phyloP scores from a whole-genome alignment of 805 yeast species.

The Pichia scutulata region DNA sequence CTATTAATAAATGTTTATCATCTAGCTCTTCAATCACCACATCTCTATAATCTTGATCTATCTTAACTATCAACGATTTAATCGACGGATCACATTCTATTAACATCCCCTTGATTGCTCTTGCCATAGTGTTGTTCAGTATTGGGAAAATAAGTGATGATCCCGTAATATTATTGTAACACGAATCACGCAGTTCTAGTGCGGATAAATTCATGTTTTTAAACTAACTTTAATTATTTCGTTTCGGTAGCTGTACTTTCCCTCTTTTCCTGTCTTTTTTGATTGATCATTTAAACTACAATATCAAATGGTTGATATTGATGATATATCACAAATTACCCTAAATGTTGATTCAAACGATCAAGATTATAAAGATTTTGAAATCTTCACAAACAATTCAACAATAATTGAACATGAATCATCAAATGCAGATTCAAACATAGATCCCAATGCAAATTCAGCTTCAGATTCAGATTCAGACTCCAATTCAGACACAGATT shows the following conservation, averaged over 20 bases:
- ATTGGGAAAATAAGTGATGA: no score
- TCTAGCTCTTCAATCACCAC: conserved; percentile 74
- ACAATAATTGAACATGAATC: conserved; percentile 23
- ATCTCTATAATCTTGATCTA: conserved; percentile 71
- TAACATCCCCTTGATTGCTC: conserved; percentile 49
- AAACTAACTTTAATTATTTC: no score
- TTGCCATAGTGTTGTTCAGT: conserved; percentile 31
- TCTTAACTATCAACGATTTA: conserved; percentile 72
- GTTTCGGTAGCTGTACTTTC: no score
- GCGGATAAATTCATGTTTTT: neutral
- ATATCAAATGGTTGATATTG: neutral
- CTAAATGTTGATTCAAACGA: neutral
- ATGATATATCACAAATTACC: neutral
- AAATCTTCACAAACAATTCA: neutral
- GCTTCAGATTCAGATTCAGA: conserved; percentile 24
- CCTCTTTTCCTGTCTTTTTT: no score
- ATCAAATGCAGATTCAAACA: no score
- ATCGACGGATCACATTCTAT: conserved; percentile 81
- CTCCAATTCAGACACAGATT: conserved; percentile 31
- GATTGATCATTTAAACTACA: neutral
- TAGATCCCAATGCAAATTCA: conserved; percentile 1
- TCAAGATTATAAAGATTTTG: neutral
- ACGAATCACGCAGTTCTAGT: no score
- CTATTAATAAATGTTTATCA: conserved; percentile 82
- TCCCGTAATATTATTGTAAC: no score